Evolutionary conservation across 305 asterid genomes (phyloP).

Genomic region (Fraxinus ornus): DNA sequence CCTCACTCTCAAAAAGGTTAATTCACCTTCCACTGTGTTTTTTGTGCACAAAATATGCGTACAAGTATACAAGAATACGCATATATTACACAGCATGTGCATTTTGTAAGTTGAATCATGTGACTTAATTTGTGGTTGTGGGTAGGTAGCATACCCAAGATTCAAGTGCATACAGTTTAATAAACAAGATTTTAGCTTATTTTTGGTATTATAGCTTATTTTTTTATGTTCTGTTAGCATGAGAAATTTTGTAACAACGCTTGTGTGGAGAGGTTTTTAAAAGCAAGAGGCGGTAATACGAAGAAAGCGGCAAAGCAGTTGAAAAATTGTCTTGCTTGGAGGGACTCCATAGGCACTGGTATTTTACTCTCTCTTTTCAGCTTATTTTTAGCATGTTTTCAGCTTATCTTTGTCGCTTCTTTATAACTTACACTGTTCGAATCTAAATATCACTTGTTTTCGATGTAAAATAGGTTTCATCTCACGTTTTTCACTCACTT

Average conservation of each 20-base stretch:
- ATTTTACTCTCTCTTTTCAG: not conserved
- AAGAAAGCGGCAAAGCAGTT: slow-evolving; percentile 86
- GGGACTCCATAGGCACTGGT: slow-evolving; percentile 81
- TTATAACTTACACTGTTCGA: not conserved
- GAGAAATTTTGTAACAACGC: slow-evolving; percentile 69
- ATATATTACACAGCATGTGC: not conserved
- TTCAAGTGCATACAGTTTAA: not conserved
- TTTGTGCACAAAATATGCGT: not conserved
- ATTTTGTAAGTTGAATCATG: not conserved
- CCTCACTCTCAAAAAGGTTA: slow-evolving; percentile 72
- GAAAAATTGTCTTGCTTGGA: slow-evolving; percentile 73
- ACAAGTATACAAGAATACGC: not conserved
- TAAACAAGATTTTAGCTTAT: not conserved
- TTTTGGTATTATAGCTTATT: not conserved
- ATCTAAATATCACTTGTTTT: slow-evolving; percentile 3
- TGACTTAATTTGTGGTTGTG: not conserved
- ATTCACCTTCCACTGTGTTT: slow-evolving; percentile 21
- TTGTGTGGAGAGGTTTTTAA: slow-evolving; percentile 79
- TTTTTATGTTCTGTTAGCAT: slow-evolving; percentile 31
- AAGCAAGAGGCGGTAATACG: slow-evolving; percentile 67
- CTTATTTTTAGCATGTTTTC: not conserved
- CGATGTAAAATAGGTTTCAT: not conserved
- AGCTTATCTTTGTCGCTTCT: not conserved
- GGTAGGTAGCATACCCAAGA: not conserved
- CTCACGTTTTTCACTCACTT: slow-evolving; percentile 17